phyloP scores from a whole-genome alignment of 1,284 basidiomycete genomes.

The Marasmius oreades region DNA sequence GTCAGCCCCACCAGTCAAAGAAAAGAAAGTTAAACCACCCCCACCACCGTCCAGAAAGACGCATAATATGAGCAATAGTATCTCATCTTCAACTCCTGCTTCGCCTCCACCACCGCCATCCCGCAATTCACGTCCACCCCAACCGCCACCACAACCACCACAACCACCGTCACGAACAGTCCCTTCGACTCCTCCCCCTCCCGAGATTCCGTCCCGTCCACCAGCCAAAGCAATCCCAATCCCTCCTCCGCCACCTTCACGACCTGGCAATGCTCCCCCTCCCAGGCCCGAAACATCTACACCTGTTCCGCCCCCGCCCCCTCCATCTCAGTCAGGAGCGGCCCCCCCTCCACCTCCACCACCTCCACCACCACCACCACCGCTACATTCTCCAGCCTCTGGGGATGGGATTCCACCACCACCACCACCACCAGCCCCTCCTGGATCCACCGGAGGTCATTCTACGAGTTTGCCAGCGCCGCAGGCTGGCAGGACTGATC shows the following conservation, averaged over 20 bases:
- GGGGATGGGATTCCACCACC: constrained; percentile 31
- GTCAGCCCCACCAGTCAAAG: constrained; percentile 21
- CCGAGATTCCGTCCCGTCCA: constrained; percentile 24
- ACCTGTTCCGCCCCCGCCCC: constrained; percentile 28
- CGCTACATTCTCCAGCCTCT: constrained; percentile 31
- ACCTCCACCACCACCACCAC: constrained; percentile 31
- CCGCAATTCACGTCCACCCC: constrained; percentile 22
- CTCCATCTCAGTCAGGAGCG: constrained; percentile 37
- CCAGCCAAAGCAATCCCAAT: constrained; percentile 25
- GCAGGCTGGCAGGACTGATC: constrained; percentile 53
- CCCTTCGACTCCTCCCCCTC: constrained; percentile 17
- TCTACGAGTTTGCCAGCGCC: constrained; percentile 30
- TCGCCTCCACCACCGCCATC: constrained; percentile 26
- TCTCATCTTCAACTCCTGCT: constrained; percentile 26
- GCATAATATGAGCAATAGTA: constrained; percentile 32
- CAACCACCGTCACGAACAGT: constrained; percentile 20
- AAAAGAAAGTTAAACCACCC: constrained; percentile 54
- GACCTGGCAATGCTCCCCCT: constrained; percentile 19
- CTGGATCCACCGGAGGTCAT: constrained; percentile 13
- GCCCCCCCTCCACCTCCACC: constrained; percentile 34
- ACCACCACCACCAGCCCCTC: constrained; percentile 26
- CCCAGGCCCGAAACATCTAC: constrained; percentile 29
- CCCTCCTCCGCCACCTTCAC: constrained; percentile 20
- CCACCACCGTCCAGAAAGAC: constrained; percentile 43
- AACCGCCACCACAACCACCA: constrained; percentile 27